A percentile compares a stretch with the other conserved stretches of the same genome.
Evolutionary conservation across 2,329 filamentous ascomycete species (phyloP).

Genomic region (Monilinia polystroma): DNA sequence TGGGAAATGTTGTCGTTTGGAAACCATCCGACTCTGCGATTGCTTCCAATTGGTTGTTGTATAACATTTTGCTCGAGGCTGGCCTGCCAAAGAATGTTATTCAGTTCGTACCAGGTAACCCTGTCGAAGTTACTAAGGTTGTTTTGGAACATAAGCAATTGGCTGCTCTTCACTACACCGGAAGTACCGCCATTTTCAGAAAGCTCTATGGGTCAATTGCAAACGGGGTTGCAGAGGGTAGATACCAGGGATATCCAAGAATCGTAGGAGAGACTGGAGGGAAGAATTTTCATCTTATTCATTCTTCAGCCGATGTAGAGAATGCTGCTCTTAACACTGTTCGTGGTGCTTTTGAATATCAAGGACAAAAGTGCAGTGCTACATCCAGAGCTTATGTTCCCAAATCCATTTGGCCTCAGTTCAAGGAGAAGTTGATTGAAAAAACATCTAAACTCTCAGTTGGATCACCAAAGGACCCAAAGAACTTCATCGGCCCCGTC

Average conservation of each 20-base stretch:
- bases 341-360: conserved; percentile 84
- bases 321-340: conserved; percentile 81
- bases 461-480: conserved; percentile 64
- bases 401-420: conserved; percentile 69
- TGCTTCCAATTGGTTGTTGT: conserved; percentile 83
- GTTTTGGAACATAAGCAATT: conserved; percentile 78
- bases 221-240: conserved; percentile 73
- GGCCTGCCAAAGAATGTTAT: conserved; percentile 86
- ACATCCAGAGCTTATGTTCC: conserved; percentile 78
- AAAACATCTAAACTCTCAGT: conserved; percentile 70
- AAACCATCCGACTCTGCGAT: conserved; percentile 88
- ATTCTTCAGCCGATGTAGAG: conserved; percentile 71
- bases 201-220: conserved; percentile 85
- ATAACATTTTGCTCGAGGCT: conserved; percentile 86
- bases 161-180: conserved; percentile 91
- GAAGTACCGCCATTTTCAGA: conserved; percentile 88
- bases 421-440: conserved; percentile 62
- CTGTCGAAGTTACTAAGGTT: conserved; percentile 75
- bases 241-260: conserved; percentile 80
- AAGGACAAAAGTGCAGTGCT: conserved; percentile 89
- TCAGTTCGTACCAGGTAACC: conserved; percentile 88
- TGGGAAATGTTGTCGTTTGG: conserved; percentile 95
- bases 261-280: conserved; percentile 89
- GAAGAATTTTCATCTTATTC: conserved; percentile 89
- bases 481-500: conserved; percentile 86